Evolutionary conservation across 2,329 filamentous ascomycete species (phyloP).

Genomic region (Xylariaceae sp.): DNA sequence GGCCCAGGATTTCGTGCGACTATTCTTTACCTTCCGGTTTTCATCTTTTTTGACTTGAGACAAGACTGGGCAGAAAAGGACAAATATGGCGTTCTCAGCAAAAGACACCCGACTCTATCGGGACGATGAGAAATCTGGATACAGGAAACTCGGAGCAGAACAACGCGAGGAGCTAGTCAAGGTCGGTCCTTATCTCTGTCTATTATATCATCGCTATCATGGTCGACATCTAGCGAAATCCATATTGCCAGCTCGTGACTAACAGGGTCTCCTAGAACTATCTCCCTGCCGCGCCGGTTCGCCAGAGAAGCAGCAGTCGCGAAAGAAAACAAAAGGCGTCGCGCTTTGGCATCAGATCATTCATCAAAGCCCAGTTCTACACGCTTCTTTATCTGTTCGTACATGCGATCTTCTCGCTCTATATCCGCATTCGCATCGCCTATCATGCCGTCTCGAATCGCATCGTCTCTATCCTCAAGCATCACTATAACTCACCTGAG

Average conservation of each 20-base stretch:
- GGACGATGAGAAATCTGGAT: conserved; percentile 37
- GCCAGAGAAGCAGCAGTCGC: conserved; percentile 28
- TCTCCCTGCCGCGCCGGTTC: conserved; percentile 24
- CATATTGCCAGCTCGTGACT: conserved; percentile 1
- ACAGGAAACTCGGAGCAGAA: conserved; percentile 33
- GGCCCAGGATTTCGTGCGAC: background rate
- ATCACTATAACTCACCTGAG: conserved; percentile 93
- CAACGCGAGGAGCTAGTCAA: conserved; percentile 41
- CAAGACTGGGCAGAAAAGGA: background rate
- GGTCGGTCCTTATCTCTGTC: conserved; percentile 29
- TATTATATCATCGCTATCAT: background rate
- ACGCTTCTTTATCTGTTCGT: conserved; percentile 62
- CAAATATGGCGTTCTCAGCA: conserved; percentile 34
- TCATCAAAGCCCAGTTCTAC: conserved; percentile 59
- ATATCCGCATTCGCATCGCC: conserved; percentile 73
- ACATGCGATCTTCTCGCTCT: conserved; percentile 81
- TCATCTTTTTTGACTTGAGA: background rate
- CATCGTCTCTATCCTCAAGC: conserved; percentile 75
- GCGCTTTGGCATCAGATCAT: conserved; percentile 54
- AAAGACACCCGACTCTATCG: conserved; percentile 41
- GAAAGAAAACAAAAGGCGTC: conserved; percentile 34
- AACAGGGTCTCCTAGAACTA: conserved; percentile 25
- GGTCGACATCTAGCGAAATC: background rate
- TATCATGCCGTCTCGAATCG: conserved; percentile 76
- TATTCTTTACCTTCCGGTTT: conserved; percentile 3